Evolutionary conservation across 2,329 filamentous ascomycete species (phyloP).

Genomic region (Neophaeococcomyces mojaviensis): DNA sequence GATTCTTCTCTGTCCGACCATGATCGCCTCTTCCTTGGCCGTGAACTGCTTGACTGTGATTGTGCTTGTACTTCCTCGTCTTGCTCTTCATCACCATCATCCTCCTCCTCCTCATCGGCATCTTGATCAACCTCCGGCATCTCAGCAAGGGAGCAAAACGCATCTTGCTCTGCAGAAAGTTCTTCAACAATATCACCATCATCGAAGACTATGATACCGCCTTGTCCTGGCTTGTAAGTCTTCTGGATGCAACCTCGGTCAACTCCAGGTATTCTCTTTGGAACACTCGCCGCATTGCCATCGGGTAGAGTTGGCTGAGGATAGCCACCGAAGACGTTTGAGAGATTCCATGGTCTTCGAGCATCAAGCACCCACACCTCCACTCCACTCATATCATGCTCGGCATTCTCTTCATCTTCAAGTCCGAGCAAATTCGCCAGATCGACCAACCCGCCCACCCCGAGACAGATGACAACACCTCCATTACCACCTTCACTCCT

Average conservation of each 20-base stretch:
- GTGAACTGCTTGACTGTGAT: slow-evolving; percentile 47
- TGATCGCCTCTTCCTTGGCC: slow-evolving; percentile 65
- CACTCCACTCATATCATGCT: slow-evolving; percentile 26
- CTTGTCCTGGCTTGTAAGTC: slow-evolving; percentile 67
- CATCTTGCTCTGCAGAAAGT: slow-evolving; percentile 63
- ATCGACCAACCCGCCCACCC: slow-evolving; percentile 86
- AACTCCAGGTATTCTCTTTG: slow-evolving; percentile 57
- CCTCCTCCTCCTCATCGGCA: slow-evolving; percentile 54
- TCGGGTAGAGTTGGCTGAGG: slow-evolving; percentile 35
- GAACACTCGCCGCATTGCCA: slow-evolving; percentile 38
- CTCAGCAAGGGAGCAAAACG: slow-evolving; percentile 75
- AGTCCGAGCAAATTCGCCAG: slow-evolving; percentile 72
- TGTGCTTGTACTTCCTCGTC: slow-evolving; percentile 53
- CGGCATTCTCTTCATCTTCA: slow-evolving; percentile 48
- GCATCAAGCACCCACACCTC: slow-evolving; percentile 81
- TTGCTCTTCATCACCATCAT: slow-evolving; percentile 50
- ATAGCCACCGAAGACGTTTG: slow-evolving; percentile 80
- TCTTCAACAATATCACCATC: slow-evolving; percentile 92
- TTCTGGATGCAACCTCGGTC: slow-evolving; percentile 64
- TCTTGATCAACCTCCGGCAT: slow-evolving; percentile 86
- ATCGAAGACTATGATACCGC: slow-evolving; percentile 89
- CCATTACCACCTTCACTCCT: slow-evolving; percentile 74
- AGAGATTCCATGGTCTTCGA: slow-evolving; percentile 86
- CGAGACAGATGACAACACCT: slow-evolving; percentile 84
- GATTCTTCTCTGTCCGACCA: slow-evolving; percentile 65